These are phyloP conservation scores for Psidium guajava DNA, from an alignment of 345 rosid species.

Conservation along the genomic window DNA sequence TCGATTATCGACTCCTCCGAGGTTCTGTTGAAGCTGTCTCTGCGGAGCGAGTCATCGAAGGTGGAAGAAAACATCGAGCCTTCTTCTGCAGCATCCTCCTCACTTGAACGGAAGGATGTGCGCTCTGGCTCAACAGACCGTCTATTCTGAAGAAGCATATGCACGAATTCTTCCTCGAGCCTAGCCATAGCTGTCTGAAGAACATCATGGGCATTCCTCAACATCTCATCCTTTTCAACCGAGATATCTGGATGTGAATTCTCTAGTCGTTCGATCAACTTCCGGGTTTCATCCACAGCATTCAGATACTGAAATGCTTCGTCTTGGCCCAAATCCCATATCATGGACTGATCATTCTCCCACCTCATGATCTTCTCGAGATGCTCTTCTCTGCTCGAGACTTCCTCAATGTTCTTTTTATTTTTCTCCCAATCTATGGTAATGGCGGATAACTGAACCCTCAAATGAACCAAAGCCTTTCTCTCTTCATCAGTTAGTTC, in stretches of 20 bases:
- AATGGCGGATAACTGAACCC: constrained; percentile 44
- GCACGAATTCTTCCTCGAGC: constrained; percentile 79
- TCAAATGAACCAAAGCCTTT: constrained; percentile 48
- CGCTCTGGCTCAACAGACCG: constrained; percentile 62
- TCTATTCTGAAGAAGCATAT: constrained; percentile 55
- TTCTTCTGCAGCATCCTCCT: constrained; percentile 44
- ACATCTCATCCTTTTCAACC: constrained; percentile 21
- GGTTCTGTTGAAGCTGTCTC: constrained; percentile 46
- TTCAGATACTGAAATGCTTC: constrained; percentile 42
- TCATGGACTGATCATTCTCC: constrained; percentile 66
- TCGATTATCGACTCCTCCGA: constrained; percentile 48
- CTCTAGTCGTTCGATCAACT: constrained; percentile 47
- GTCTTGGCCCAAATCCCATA: constrained; percentile 54
- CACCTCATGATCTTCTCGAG: constrained; percentile 56
- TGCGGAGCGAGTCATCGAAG: constrained; percentile 33
- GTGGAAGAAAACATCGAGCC: constrained; percentile 54
- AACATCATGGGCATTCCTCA: constrained; percentile 60
- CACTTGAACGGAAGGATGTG: constrained; percentile 56
- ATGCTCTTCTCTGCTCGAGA: constrained; percentile 30
- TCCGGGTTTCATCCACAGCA: constrained; percentile 43
- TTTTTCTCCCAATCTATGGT: constrained; percentile 14
- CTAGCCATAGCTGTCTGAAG: constrained; percentile 79
- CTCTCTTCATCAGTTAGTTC: constrained; percentile 46
- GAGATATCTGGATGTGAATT: constrained; percentile 9
- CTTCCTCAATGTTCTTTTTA: constrained; percentile 7